phyloP scores from a whole-genome alignment of 495 filamentous ascomycete species.

The Pyrenula massariospora region DNA sequence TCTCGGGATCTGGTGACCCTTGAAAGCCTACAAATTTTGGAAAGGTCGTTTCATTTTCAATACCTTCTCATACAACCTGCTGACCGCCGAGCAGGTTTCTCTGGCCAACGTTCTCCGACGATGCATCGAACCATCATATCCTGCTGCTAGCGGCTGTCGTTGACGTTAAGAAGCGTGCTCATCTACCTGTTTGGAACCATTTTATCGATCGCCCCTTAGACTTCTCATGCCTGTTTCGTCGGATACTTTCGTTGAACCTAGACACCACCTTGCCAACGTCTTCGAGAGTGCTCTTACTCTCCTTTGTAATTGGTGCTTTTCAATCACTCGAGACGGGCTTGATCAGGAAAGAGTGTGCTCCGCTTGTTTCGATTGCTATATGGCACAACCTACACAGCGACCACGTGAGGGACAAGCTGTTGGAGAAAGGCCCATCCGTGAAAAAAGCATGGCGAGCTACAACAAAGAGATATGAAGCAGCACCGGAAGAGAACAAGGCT shows the following conservation, averaged over 20 bases:
- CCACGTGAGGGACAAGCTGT: slow-evolving; percentile 48
- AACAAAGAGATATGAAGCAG: slow-evolving; percentile 74
- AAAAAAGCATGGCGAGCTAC: slow-evolving; percentile 88
- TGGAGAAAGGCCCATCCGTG: slow-evolving; percentile 57
- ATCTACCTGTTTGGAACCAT: slow-evolving; percentile 75
- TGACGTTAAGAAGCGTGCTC: slow-evolving; percentile 79
- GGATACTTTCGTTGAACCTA: slow-evolving; percentile 79
- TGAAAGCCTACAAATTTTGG: slow-evolving; percentile 83
- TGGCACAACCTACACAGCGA: slow-evolving; percentile 86
- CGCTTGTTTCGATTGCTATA: slow-evolving; percentile 85
- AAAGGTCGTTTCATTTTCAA: slow-evolving; percentile 44
- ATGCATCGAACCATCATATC: slow-evolving; percentile 83
- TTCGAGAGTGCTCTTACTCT: slow-evolving; percentile 68
- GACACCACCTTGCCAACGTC: slow-evolving; percentile 59
- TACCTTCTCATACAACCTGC: neutral
- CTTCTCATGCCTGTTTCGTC: slow-evolving; percentile 84
- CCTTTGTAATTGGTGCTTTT: slow-evolving; percentile 82
- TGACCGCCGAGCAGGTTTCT: slow-evolving; percentile 49
- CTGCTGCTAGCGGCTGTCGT: slow-evolving; percentile 73
- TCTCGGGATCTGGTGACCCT: slow-evolving; percentile 66
- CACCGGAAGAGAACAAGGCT: slow-evolving; percentile 66
- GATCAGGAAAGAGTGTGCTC: slow-evolving; percentile 90
- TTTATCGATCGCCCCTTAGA: slow-evolving; percentile 63
- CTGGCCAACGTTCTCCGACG: slow-evolving; percentile 86
- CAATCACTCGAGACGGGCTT: slow-evolving; percentile 85